Evolutionary conservation across 2,329 filamentous ascomycete species (phyloP), one percentile per base, ranked within the genome.

Genomic region (Onygenales sp.): DNA sequence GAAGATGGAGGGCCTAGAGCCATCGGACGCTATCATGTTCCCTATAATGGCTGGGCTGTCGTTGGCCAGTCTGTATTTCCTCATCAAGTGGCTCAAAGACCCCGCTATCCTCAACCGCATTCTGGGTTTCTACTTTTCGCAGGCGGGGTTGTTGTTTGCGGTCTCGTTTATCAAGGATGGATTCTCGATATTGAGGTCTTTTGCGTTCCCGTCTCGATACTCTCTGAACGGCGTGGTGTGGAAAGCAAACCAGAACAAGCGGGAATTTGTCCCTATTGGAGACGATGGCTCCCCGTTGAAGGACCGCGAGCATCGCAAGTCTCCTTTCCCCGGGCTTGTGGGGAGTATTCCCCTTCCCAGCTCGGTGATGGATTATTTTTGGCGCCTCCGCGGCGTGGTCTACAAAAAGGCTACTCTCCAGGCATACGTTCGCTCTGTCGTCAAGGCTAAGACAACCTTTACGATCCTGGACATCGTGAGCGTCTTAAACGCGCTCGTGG

Each of bases 81-180:
- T 95, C 55, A 89, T 97, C 65, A 89, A 94, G 67, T 93, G 86
- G 80, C 80, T 96, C 52, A 77, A 92, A 59, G 88, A 95, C 63
- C 85, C 90, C 0, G 77, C 83, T 9, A 74, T 94, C 21, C 72
- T 97, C 62, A 96, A 92, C 73, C 87, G 85, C 69, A 80, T 94
- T 40, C 74, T 97, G 21, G 85, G 87, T 40, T 83, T 80, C 63
- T 96, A 97, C 74, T 91, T 95, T 70, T 87, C 87, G 2, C 69
- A 82, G 54, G 83, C 92, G 65, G 88, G 88, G 0, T 70, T 94
- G n/a, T 84, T 87, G 57, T 88, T 88, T 56, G 77, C 93, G 13
- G 77, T 83, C 7, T 84, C 83, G 43, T 77, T 95, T 27, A 71
- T 90, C 46, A 84, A 83, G n/a, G 90, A 96, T 63, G 68, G 72